Evolutionary conservation across 257 asterid genomes (phyloP).

Genomic region (Phtheirospermum japonicum): DNA sequence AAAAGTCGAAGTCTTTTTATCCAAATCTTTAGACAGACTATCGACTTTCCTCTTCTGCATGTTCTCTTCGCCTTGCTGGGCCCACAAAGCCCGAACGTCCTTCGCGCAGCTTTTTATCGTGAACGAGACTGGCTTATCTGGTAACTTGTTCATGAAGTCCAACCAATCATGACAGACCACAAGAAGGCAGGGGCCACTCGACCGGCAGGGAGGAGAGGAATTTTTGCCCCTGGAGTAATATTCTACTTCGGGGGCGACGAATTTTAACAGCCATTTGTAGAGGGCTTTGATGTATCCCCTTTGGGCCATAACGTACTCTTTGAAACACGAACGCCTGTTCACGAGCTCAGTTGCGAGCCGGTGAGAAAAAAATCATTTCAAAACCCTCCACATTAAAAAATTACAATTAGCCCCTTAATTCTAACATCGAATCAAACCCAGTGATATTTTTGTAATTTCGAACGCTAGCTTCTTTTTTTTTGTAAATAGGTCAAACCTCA

Average conservation of each 20-base stretch:
- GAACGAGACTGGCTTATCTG: conserved; percentile 54
- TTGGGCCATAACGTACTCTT: conserved; percentile 56
- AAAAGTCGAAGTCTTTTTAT: conserved; percentile 49
- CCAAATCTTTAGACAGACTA: conserved; percentile 65
- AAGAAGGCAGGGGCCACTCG: conserved; percentile 48
- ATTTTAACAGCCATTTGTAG: conserved; percentile 76
- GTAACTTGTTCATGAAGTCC: conserved; percentile 52
- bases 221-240: conserved; percentile 24
- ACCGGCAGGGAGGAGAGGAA: conserved; percentile 13
- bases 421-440: too few species aligned
- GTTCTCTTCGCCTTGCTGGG: conserved; percentile 82
- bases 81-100: conserved; percentile 80
- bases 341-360: conserved; percentile 78
- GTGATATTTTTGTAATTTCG: too few species aligned
- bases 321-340: conserved; percentile 77
- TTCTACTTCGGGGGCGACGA: conserved; percentile 42
- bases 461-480: too few species aligned
- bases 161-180: conserved; percentile 62
- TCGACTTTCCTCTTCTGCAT: conserved; percentile 82
- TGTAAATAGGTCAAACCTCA: too few species aligned
- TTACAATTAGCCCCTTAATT: too few species aligned
- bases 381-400: too few species aligned
- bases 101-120: conserved; percentile 66
- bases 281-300: too few species aligned
- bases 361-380: too few species aligned